A percentile compares a stretch with the other conserved stretches of the same genome.
Evolutionary conservation across 106 monocot genomes (phyloP).

Genomic region (Dioscorea zingiberensis): DNA sequence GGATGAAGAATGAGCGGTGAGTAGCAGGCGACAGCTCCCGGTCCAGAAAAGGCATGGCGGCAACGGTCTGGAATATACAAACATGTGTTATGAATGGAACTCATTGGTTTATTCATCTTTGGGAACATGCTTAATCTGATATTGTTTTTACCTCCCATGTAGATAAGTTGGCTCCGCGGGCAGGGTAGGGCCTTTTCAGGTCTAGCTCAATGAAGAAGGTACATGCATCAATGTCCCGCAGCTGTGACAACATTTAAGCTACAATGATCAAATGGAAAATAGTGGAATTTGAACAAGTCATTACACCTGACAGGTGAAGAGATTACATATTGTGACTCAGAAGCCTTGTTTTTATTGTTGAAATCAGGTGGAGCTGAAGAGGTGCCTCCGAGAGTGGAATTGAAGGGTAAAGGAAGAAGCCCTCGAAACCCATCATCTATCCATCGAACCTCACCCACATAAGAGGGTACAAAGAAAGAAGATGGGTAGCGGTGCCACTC

Average conservation of each 20-base stretch:
- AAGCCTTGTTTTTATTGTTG: slow-evolving; percentile 88
- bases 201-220: slow-evolving; percentile 85
- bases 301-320: not conserved
- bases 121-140: too few species aligned
- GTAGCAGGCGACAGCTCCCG: slow-evolving; percentile 73
- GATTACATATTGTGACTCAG: slow-evolving; percentile 78
- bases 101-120: too few species aligned
- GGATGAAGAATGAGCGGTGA: slow-evolving; percentile 92
- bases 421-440: slow-evolving; percentile 91
- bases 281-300: not conserved
- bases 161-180: slow-evolving; percentile 71
- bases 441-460: slow-evolving; percentile 79
- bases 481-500: slow-evolving; percentile 99
- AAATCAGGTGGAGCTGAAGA: slow-evolving; percentile 84
- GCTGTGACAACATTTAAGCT: slow-evolving; percentile 26
- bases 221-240: slow-evolving; percentile 55
- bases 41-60: slow-evolving; percentile 77
- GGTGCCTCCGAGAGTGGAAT: slow-evolving; percentile 83
- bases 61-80: slow-evolving; percentile 56
- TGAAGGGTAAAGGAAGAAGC: slow-evolving; percentile 95
- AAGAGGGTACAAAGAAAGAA: slow-evolving; percentile 85
- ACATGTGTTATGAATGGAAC: not conserved
- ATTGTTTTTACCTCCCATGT: slow-evolving; percentile 78
- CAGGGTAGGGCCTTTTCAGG: slow-evolving; percentile 65
- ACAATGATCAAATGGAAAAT: slow-evolving; percentile 5